These are phyloP conservation scores for Byssochlamys sp. DNA, from an alignment of 2,329 filamentous ascomycete species.

Conservation along the genomic window DNA sequence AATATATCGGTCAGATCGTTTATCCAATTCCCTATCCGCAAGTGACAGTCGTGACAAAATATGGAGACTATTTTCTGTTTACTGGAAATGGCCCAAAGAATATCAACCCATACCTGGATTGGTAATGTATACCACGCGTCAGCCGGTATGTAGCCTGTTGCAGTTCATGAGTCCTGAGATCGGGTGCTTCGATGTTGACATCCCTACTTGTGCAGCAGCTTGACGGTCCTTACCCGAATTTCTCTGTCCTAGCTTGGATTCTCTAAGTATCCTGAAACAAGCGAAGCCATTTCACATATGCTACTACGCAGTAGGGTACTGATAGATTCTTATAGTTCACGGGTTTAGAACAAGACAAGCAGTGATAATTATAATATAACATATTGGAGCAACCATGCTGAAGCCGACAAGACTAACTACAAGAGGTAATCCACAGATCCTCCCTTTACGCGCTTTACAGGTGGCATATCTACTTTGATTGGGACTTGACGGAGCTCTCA, in stretches of 20 bases:
- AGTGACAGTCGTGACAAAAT: neutral
- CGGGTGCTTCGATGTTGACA: neutral
- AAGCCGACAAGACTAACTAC: too few relatives aligned
- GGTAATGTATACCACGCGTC: neutral
- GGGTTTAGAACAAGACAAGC: too few relatives aligned
- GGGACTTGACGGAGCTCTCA: neutral
- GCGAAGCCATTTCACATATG: too few relatives aligned
- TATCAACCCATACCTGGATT: constrained; percentile 1
- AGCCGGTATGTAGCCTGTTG: neutral
- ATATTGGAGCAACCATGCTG: too few relatives aligned
- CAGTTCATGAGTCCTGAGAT: neutral
- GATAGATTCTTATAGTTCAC: too few relatives aligned
- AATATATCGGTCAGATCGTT: neutral
- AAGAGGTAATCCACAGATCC: too few relatives aligned
- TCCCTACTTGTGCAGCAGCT: neutral
- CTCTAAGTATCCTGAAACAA: too few relatives aligned
- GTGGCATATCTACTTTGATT: neutral
- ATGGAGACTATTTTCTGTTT: neutral
- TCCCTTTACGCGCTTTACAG: neutral
- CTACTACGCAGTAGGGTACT: too few relatives aligned
- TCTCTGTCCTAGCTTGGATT: too few relatives aligned
- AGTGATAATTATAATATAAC: too few relatives aligned
- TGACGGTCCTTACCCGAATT: neutral
- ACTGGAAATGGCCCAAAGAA: constrained; percentile 1
- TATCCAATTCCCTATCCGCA: neutral